Percentiles rank a stretch among this genome's conserved stretches.
These are phyloP conservation scores for Bryum argenteum DNA, from an alignment of 225 moss, liverwort and hornwort genomes.

Conservation along the genomic window DNA sequence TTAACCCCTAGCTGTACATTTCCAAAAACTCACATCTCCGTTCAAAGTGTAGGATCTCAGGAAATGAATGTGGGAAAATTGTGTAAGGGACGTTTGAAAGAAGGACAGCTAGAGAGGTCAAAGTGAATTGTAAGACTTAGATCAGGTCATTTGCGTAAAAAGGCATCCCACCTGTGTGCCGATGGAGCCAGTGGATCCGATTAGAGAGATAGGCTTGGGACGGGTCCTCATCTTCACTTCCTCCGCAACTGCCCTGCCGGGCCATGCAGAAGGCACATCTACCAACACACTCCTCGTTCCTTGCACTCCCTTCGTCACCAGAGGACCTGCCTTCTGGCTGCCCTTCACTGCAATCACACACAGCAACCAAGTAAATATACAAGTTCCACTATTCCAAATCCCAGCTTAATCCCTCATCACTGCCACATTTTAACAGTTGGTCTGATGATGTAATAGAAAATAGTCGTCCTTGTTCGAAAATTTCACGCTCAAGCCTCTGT, in stretches of 20 bases:
- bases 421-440: not conserved
- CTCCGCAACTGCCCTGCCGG: conserved; percentile 77
- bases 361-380: not conserved
- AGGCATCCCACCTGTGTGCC: conserved; percentile 79
- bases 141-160: not conserved
- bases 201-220: conserved; percentile 86
- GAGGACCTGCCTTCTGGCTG: conserved; percentile 31
- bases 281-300: conserved; percentile 55
- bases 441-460: not conserved
- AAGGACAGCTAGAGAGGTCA: too few relatives aligned
- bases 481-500: too few relatives aligned
- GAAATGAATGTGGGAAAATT: too few relatives aligned
- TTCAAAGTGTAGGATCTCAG: too few relatives aligned
- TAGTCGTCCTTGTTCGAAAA: not conserved
- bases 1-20: too few relatives aligned
- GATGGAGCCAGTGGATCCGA: conserved; percentile 97
- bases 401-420: not conserved
- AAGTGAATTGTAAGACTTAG: too few relatives aligned
- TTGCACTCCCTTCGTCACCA: conserved; percentile 25
- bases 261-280: conserved; percentile 88
- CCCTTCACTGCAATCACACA: conserved; percentile 47
- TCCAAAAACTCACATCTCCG: too few relatives aligned
- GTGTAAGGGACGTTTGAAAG: too few relatives aligned
- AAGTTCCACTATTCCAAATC: not conserved
- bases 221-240: conserved; percentile 54